A percentile compares a stretch with the other conserved stretches of the same genome.
Evolutionary conservation across 2,329 filamentous ascomycete genomes (phyloP).

Genomic region (Aspergillus quadricinctus): DNA sequence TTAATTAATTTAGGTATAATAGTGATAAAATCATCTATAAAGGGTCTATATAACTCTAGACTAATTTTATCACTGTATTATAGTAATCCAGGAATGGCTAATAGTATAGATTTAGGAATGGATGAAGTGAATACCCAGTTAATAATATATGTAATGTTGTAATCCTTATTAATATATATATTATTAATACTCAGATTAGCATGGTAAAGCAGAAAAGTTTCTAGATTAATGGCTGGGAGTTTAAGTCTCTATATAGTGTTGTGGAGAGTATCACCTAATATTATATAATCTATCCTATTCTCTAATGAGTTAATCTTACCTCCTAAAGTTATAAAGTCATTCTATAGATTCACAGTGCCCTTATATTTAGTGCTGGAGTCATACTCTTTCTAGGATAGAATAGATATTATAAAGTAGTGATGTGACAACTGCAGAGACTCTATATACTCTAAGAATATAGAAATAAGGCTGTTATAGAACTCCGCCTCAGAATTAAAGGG

Average conservation of each 20-base stretch:
- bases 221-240: neutral
- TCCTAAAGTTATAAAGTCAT: constrained; percentile 21
- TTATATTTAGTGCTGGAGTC: constrained; percentile 9
- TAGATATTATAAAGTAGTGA: constrained; percentile 16
- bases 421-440: constrained; percentile 11
- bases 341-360: constrained; percentile 17
- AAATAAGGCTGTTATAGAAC: constrained; percentile 18
- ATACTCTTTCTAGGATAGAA: constrained; percentile 10
- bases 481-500: constrained; percentile 17
- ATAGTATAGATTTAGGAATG: constrained; percentile 16
- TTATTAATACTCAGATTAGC: constrained; percentile 40
- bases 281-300: constrained; percentile 24
- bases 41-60: constrained; percentile 2
- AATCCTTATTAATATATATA: constrained; percentile 31
- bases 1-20: neutral
- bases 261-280: constrained; percentile 16
- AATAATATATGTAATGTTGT: constrained; percentile 30
- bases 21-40: constrained; percentile 8
- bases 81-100: constrained; percentile 19
- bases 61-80: constrained; percentile 17
- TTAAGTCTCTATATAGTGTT: constrained; percentile 10
- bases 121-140: constrained; percentile 25
- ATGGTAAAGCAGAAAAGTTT: constrained; percentile 18
- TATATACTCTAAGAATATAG: constrained; percentile 15
- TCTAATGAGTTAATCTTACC: constrained; percentile 17